These are phyloP conservation scores for Stachybotrys chartarum DNA, from an alignment of 2,329 filamentous ascomycete genomes.

Conservation along the genomic window DNA sequence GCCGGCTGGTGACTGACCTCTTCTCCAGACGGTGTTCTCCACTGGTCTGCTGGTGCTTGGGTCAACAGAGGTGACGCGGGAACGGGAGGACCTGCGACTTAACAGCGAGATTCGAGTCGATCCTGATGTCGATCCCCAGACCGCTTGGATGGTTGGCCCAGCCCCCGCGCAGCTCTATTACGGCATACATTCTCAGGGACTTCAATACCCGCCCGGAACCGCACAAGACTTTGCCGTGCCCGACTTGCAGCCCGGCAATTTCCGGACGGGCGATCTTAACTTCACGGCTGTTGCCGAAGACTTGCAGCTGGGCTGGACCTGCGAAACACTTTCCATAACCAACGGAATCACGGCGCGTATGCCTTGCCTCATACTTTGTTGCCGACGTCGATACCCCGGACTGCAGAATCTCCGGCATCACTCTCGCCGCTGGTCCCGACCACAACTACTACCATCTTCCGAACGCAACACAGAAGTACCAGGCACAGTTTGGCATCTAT, in stretches of 20 bases:
- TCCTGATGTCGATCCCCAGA: background rate
- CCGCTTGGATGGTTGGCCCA: background rate
- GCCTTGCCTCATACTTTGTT: background rate
- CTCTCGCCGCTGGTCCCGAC: constrained; percentile 13
- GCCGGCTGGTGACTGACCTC: background rate
- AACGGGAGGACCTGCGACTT: background rate
- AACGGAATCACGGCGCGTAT: background rate
- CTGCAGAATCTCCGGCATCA: constrained; percentile 7
- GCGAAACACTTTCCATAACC: background rate
- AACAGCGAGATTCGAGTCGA: background rate
- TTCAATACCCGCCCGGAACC: background rate
- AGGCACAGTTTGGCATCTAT: constrained; percentile 13
- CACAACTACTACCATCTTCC: constrained; percentile 13
- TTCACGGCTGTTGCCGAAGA: background rate
- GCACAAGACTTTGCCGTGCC: background rate
- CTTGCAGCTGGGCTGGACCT: background rate
- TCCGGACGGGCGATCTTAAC: background rate
- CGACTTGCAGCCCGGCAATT: background rate
- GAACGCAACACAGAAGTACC: constrained; percentile 19
- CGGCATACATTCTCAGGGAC: background rate
- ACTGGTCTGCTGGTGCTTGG: background rate
- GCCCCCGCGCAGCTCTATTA: background rate
- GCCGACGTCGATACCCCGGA: background rate
- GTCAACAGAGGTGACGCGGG: background rate
- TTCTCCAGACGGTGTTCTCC: background rate